Conservation (phyloP, 1,284 basidiomycete species). For the Boletus mariae region DNA sequence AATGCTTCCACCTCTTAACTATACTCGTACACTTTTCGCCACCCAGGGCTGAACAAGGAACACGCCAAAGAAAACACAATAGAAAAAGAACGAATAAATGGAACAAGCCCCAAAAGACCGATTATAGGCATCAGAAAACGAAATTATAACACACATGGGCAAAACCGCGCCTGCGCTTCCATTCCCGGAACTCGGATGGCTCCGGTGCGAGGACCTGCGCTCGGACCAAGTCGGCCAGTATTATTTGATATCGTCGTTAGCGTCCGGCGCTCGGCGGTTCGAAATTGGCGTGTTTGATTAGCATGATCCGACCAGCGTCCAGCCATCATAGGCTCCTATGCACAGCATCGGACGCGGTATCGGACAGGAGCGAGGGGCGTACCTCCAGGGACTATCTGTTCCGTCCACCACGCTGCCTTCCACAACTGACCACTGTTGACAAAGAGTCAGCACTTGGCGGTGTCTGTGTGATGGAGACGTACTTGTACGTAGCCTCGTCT, state of each 20-base stretch:
- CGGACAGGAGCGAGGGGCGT: not conserved
- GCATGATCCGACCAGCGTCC: constrained; percentile 14
- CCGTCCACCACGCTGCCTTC: constrained; percentile 19
- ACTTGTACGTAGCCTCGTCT: constrained; percentile 41
- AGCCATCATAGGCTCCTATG: not conserved
- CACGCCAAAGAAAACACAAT: not conserved
- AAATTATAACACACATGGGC: not conserved
- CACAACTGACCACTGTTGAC: constrained; percentile 5
- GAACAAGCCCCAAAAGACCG: not conserved
- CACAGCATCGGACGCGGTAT: not conserved
- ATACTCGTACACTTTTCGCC: not conserved
- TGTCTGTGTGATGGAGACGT: not conserved
- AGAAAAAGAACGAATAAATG: not conserved
- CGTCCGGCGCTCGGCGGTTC: not conserved
- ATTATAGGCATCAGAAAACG: not conserved
- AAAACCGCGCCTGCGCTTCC: not conserved
- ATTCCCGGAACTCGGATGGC: not conserved
- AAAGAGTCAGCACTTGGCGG: not conserved
- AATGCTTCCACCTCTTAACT: not conserved
- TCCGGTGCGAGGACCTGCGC: not conserved
- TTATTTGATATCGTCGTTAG: not conserved
- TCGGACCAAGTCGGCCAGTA: no score
- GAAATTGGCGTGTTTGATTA: not conserved
- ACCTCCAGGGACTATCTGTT: constrained; percentile 9
- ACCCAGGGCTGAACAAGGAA: not conserved